Evolutionary conservation across 345 rosid species (phyloP).

Genomic region (Eucalyptus curtisii): DNA sequence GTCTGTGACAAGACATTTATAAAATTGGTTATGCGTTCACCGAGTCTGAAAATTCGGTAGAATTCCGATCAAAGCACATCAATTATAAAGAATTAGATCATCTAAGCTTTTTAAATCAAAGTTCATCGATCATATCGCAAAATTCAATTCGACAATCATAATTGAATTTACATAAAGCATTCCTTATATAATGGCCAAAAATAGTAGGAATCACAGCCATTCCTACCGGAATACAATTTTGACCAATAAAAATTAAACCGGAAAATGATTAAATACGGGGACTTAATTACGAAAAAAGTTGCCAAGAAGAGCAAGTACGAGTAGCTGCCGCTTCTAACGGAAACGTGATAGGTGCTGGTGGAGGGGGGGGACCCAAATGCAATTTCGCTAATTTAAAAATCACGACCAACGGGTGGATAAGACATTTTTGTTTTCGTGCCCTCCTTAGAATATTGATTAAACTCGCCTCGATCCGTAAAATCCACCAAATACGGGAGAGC

Average conservation of each 20-base stretch:
- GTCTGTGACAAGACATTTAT: fast-evolving
- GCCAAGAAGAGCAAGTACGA: neutral
- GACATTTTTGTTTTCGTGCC: neutral
- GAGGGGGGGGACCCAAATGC: neutral
- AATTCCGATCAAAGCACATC: neutral
- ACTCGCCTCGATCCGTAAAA: neutral
- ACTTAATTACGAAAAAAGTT: neutral
- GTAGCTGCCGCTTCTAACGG: neutral
- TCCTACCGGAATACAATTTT: neutral
- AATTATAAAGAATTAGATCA: fast-evolving
- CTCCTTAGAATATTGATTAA: neutral
- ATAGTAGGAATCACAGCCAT: neutral
- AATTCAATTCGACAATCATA: neutral
- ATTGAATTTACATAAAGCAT: neutral
- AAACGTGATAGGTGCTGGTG: neutral
- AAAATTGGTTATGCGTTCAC: fast-evolving
- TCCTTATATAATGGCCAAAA: neutral
- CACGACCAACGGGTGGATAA: neutral
- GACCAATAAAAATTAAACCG: no score
- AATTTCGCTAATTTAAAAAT: neutral
- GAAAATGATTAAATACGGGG: neutral
- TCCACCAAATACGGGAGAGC: neutral
- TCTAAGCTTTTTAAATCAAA: neutral
- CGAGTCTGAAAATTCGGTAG: neutral
- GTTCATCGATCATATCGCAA: neutral